Conservation (phyloP, 2,329 filamentous ascomycete genomes). For the Fonsecaea erecta region DNA sequence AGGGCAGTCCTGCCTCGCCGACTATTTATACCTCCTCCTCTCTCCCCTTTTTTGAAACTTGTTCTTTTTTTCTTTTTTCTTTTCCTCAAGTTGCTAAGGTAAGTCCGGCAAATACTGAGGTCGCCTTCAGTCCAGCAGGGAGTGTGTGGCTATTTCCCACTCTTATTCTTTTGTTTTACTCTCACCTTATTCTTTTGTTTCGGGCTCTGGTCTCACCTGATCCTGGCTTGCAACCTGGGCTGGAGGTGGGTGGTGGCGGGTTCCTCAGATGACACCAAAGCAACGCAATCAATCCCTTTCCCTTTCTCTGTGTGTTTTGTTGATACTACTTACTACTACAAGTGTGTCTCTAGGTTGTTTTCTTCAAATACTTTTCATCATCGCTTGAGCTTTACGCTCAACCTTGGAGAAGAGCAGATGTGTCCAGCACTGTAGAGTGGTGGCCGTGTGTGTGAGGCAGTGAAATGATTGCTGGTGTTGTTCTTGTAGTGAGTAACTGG, state of each 20-base stretch:
- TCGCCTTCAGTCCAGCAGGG: conserved; percentile 13
- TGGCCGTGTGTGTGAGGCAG: not conserved
- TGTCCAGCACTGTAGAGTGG: not conserved
- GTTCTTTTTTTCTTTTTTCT: conserved; percentile 9
- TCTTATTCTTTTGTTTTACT: not conserved
- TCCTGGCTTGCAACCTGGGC: not conserved
- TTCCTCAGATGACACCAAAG: not conserved
- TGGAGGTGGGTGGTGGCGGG: conserved; percentile 9
- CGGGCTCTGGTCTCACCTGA: conserved; percentile 1
- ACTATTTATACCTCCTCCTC: not conserved
- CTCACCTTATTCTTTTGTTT: not conserved
- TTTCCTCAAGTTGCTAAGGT: conserved; percentile 4
- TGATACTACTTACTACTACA: not conserved
- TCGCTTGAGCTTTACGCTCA: conserved; percentile 30
- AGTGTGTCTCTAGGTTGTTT: not conserved
- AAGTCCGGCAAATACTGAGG: conserved; percentile 19
- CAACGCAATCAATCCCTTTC: too few relatives aligned
- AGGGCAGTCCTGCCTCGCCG: not conserved
- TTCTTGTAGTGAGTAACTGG: not conserved
- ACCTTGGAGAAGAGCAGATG: conserved; percentile 30
- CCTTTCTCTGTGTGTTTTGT: not conserved
- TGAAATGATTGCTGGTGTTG: not conserved
- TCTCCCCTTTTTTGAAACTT: not conserved
- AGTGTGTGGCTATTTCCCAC: not conserved
- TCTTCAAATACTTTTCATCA: conserved; percentile 30